A percentile compares a stretch with the other conserved stretches of the same genome.
These are phyloP conservation scores for Tricholoma sp. DNA, from an alignment of 768 basidiomycete species.

Conservation along the genomic window DNA sequence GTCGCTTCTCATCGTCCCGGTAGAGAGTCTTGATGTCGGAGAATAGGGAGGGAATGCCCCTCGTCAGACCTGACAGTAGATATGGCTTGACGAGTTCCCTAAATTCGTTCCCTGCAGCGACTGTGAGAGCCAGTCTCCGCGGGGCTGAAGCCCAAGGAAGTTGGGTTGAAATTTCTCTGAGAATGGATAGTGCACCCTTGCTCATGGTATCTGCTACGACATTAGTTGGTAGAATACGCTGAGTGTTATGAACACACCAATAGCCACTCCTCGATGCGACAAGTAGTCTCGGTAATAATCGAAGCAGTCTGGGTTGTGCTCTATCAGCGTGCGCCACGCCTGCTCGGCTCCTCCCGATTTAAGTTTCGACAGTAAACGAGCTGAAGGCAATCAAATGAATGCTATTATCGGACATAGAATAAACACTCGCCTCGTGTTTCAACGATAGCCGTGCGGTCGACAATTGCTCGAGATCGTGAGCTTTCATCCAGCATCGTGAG, in stretches of 20 bases:
- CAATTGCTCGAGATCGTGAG: conserved; percentile 58
- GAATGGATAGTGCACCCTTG: conserved; percentile 45
- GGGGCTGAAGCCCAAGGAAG: conserved; percentile 70
- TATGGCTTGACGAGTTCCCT: conserved; percentile 59
- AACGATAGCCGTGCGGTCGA: conserved; percentile 66
- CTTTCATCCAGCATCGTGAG: conserved; percentile 58
- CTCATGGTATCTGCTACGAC: conserved; percentile 45
- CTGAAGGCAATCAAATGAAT: conserved; percentile 32
- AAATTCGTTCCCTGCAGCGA: conserved; percentile 69
- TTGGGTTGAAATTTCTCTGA: conserved; percentile 56
- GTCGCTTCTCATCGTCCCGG: conserved; percentile 53
- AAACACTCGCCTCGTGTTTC: conserved; percentile 55
- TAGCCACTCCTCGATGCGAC: conserved; percentile 53
- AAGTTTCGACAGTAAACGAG: conserved; percentile 70
- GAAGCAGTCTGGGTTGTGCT: conserved; percentile 79
- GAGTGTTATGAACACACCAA: conserved; percentile 42
- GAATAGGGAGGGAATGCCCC: conserved; percentile 92
- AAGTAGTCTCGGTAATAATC: conserved; percentile 79
- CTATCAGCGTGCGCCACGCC: conserved; percentile 76
- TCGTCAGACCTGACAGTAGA: conserved; percentile 61
- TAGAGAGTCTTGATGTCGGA: conserved; percentile 89
- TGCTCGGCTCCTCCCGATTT: conserved; percentile 67
- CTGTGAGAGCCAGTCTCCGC: conserved; percentile 63
- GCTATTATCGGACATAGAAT: conserved; percentile 3
- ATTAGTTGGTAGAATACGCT: conserved; percentile 13